Conservation (phyloP, 768 basidiomycete species). For the Boletus barrowsii region DNA sequence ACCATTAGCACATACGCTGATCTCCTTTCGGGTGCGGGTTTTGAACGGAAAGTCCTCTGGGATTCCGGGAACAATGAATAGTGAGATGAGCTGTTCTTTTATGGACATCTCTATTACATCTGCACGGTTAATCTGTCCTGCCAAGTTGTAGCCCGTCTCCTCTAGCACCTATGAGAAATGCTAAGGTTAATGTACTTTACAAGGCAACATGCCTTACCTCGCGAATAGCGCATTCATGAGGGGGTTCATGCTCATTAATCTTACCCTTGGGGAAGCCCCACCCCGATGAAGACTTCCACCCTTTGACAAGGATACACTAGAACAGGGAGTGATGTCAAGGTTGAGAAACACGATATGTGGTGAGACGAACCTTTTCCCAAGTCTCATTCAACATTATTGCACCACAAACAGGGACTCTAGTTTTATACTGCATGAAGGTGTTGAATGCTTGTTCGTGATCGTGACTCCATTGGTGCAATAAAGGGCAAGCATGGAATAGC, state of each 20-base stretch:
- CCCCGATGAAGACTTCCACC: constrained; percentile 93
- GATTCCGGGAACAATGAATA: constrained; percentile 87
- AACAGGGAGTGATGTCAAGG: constrained; percentile 9
- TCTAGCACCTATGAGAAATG: constrained; percentile 73
- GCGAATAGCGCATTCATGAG: constrained; percentile 81
- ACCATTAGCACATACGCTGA: constrained; percentile 64
- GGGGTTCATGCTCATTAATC: constrained; percentile 91
- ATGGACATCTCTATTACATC: constrained; percentile 83
- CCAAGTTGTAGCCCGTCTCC: constrained; percentile 93
- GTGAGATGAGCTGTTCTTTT: constrained; percentile 85
- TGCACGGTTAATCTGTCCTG: constrained; percentile 58
- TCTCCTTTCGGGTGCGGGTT: constrained; percentile 96
- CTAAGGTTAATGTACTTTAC: constrained; percentile 7
- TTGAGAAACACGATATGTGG: constrained; percentile 4
- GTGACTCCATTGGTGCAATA: constrained; percentile 77
- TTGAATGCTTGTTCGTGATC: constrained; percentile 86
- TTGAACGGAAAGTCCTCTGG: constrained; percentile 86
- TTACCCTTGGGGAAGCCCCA: constrained; percentile 99
- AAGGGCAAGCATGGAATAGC: constrained; percentile 81
- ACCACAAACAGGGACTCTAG: constrained; percentile 94
- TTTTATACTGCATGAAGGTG: constrained; percentile 95
- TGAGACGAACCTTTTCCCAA: constrained; percentile 79
- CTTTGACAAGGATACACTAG: constrained; percentile 95
- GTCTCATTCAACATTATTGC: constrained; percentile 91
- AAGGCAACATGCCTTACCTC: constrained; percentile 57